Conservation (phyloP, 2,329 filamentous ascomycete species). For the Colletotrichum sidae region DNA sequence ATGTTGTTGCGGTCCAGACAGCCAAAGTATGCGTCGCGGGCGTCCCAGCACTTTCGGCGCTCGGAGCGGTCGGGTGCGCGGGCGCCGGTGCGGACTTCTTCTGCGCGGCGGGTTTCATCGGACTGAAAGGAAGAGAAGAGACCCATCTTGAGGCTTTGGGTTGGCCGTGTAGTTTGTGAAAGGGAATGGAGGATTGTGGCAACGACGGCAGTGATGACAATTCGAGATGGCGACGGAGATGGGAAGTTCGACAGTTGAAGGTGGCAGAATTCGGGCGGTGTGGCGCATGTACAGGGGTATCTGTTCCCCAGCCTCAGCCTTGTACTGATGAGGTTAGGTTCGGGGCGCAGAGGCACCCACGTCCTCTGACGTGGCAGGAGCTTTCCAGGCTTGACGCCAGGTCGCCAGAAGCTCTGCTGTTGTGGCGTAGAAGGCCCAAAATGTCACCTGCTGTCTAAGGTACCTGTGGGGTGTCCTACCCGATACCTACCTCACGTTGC, state of each 20-base stretch:
- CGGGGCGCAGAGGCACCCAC: too few species aligned
- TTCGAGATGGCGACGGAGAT: neutral
- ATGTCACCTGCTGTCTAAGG: neutral
- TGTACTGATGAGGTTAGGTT: neutral
- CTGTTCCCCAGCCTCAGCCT: conserved; percentile 21
- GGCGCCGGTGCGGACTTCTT: conserved; percentile 66
- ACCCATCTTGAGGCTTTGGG: conserved; percentile 53
- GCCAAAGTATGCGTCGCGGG: conserved; percentile 86
- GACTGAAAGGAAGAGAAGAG: conserved; percentile 58
- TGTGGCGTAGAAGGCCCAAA: neutral
- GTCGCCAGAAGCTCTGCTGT: neutral
- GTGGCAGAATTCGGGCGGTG: conserved; percentile 20
- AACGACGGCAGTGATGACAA: neutral
- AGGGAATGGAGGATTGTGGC: neutral
- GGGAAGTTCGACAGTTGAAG: neutral
- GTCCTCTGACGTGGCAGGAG: conserved; percentile 12
- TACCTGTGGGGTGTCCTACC: too few species aligned
- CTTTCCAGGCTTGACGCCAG: neutral
- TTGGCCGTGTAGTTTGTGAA: neutral
- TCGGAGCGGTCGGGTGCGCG: conserved; percentile 88
- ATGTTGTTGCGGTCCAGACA: conserved; percentile 88
- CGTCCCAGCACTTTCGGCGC: conserved; percentile 88
- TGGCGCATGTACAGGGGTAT: neutral
- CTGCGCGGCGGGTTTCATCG: conserved; percentile 58
- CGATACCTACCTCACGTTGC: too few species aligned